phyloP scores from a whole-genome alignment of 306 rosid genomes.

The Acacia crassicarpa region DNA sequence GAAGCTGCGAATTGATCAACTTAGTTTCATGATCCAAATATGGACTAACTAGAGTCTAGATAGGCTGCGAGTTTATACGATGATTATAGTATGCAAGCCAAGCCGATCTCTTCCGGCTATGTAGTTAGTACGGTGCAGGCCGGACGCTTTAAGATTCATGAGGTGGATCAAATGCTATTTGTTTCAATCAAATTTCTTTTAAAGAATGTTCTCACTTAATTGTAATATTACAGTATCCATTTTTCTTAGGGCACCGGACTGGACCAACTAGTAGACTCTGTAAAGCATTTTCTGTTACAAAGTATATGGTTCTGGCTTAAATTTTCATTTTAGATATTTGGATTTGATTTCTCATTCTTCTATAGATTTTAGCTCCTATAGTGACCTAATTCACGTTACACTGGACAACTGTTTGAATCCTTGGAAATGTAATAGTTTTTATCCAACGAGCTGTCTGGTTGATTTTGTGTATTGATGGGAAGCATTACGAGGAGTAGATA shows the following conservation, averaged over 20 bases:
- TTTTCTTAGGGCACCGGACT: neutral
- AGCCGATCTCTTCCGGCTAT: slow-evolving; percentile 11
- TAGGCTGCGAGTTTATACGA: too few relatives aligned
- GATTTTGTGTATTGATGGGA: neutral
- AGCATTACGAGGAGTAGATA: neutral
- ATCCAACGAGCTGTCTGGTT: neutral
- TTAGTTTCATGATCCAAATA: slow-evolving; percentile 9
- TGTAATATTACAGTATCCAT: neutral
- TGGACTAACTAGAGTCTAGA: neutral
- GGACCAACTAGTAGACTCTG: neutral
- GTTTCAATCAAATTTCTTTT: slow-evolving; percentile 5
- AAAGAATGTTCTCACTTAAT: neutral
- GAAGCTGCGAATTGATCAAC: slow-evolving; percentile 37
- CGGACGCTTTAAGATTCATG: neutral
- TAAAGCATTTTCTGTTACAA: slow-evolving; percentile 20
- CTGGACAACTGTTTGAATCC: neutral
- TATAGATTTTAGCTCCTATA: neutral
- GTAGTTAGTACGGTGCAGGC: slow-evolving; percentile 4
- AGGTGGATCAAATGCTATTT: neutral
- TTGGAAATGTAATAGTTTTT: neutral
- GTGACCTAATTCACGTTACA: neutral
- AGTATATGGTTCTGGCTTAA: neutral
- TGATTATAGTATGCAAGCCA: neutral
- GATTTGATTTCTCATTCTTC: neutral
- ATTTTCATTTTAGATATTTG: neutral